Conservation (phyloP, 2,329 filamentous ascomycete species). For the Aciculosporium take region DNA sequence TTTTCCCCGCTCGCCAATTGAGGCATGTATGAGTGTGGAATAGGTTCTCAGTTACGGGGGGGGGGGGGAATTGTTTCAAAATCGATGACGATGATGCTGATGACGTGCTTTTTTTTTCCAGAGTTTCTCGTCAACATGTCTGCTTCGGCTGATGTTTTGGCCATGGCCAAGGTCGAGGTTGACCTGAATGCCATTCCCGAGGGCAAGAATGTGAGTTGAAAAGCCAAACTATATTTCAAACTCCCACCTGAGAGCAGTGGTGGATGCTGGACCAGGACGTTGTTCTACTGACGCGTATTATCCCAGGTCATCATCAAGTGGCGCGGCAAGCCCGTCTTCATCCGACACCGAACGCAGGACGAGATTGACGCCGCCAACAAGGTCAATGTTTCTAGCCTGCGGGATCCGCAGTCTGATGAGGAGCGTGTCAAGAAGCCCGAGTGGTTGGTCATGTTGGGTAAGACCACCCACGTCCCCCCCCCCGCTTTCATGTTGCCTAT, state of each 20-base stretch:
- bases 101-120: constrained; percentile 23
- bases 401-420: constrained; percentile 80
- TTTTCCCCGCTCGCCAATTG: no score
- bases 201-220: constrained; percentile 83
- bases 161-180: constrained; percentile 98
- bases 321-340: constrained; percentile 99
- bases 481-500: neutral
- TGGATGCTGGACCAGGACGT: neutral
- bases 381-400: constrained; percentile 66
- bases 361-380: constrained; percentile 95
- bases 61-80: no score
- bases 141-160: constrained; percentile 92
- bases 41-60: no score
- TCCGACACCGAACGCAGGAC: constrained; percentile 86
- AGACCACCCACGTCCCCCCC: neutral
- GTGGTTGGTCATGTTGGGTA: constrained; percentile 98
- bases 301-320: constrained; percentile 93
- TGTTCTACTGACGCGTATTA: neutral
- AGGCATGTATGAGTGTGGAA: constrained; percentile 6
- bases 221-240: neutral
- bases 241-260: no score
- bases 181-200: constrained; percentile 85
- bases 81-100: constrained; percentile 19
- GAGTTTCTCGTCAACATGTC: constrained; percentile 99
- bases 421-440: constrained; percentile 97